A percentile compares a stretch with the other conserved stretches of the same genome.
Evolutionary conservation across 2,329 filamentous ascomycete species (phyloP).

Genomic region (Parafenestella ontariensis): DNA sequence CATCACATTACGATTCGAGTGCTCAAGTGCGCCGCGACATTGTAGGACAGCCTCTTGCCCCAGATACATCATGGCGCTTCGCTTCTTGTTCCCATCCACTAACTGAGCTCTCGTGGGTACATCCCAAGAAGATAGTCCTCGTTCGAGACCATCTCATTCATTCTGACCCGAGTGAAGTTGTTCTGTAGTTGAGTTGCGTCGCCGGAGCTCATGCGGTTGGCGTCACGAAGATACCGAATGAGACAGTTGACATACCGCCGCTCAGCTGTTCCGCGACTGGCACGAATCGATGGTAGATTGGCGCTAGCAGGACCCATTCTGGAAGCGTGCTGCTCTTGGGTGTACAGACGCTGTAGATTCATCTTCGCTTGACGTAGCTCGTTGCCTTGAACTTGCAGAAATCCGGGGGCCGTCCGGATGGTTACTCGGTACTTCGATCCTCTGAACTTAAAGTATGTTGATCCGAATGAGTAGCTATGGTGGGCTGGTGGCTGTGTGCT

Average conservation of each 20-base stretch:
- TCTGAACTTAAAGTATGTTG: background rate
- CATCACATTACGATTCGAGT: too few species aligned
- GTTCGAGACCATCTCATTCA: constrained; percentile 7
- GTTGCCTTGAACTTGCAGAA: constrained; percentile 4
- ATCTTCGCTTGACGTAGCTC: constrained; percentile 13
- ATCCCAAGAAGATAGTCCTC: constrained; percentile 15
- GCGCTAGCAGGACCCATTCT: background rate
- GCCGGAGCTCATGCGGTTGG: constrained; percentile 12
- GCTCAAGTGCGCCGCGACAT: too few species aligned
- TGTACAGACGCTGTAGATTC: constrained; percentile 17
- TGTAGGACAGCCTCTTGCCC: background rate
- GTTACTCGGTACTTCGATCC: background rate
- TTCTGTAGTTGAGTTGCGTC: constrained; percentile 14
- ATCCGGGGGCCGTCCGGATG: background rate
- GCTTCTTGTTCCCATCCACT: background rate
- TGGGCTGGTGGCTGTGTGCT: background rate
- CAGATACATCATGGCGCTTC: background rate
- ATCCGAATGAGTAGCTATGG: background rate
- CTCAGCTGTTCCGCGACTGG: constrained; percentile 16
- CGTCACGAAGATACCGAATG: constrained; percentile 20
- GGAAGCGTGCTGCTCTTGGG: constrained; percentile 12
- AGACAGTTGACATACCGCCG: constrained; percentile 27
- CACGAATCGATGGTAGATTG: background rate
- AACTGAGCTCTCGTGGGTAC: constrained; percentile 6
- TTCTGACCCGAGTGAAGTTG: constrained; percentile 20